Conservation (phyloP, 2,329 filamentous ascomycete genomes). For the Magnaporthiopsis rhizophila region DNA sequence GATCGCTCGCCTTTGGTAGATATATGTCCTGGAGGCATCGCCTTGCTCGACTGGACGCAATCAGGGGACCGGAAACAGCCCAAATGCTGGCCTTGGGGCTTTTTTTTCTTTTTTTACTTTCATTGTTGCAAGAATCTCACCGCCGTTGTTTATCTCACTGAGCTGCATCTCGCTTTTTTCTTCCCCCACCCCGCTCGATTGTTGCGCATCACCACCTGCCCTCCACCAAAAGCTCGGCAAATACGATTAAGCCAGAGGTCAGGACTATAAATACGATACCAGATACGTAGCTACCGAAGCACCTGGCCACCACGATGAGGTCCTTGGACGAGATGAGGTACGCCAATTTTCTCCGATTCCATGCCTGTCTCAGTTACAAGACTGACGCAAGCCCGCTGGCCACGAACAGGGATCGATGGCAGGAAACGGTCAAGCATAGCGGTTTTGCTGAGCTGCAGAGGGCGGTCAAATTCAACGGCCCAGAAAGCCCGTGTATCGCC, state of each 20-base stretch:
- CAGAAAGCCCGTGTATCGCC: conserved; percentile 55
- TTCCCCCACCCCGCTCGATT: not conserved
- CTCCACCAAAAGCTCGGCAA: no score
- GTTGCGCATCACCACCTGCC: no score
- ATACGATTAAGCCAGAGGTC: not conserved
- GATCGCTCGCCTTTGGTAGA: not conserved
- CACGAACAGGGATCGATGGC: conserved; percentile 55
- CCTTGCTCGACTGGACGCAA: not conserved
- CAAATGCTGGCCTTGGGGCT: not conserved
- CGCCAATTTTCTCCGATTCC: not conserved
- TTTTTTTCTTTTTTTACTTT: not conserved
- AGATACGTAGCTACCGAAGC: not conserved
- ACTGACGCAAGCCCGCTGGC: not conserved
- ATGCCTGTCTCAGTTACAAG: not conserved
- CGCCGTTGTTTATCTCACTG: not conserved
- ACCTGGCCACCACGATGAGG: conserved; percentile 33
- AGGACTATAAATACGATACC: no score
- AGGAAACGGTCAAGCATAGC: conserved; percentile 50
- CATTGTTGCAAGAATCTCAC: not conserved
- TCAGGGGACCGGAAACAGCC: no score
- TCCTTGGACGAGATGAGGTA: conserved; percentile 44
- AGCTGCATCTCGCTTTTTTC: not conserved
- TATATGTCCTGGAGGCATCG: not conserved
- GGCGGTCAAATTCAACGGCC: conserved; percentile 53
- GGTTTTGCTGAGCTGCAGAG: conserved; percentile 54